Base-by-base conservation (phyloP, 1,284 basidiomycete genomes). In the Moniliella sp. region DNA sequence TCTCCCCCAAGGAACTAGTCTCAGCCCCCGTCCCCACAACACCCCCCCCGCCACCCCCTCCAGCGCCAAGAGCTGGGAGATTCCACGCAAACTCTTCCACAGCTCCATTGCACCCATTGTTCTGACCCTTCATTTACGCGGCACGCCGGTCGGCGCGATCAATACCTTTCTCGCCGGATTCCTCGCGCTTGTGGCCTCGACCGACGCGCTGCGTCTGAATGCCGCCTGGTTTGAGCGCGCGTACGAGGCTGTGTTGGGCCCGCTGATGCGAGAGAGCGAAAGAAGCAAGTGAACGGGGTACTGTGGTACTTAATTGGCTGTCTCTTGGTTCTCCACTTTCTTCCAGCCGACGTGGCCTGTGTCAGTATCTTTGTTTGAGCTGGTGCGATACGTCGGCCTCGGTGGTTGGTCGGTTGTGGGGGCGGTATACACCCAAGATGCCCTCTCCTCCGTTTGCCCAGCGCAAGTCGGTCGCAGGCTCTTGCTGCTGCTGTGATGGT, bases 251-350 rank as follows among this genome's bases (percentile, higher is more conserved):
- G 62, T 66, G 18, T 62, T 88, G 1, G 86, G 88, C 14, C 76
- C 80, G 54, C 69, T 97, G 34, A 94, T 97, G 88, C 72, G 84
- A 11, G 81, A 86, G 45, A 75, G 74, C 44, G 86, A 93, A 66
- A 76, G 66, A 75, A 76, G 34, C 46, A 48, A 26, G 52, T 62
- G 30, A 64, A 64, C 30, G 88, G 88, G 3, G 82, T 88, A 17
- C 74, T 93, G 28, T 94, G 82, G 80, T 97, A 94, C 61, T 75
- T 94, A 32, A 63, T 88, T 17, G 88, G 88, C 12, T 82, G 82
- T 45, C 73, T 84, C 42, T 72, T 76, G 50, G 78, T 75, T 18
- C 69, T 97, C 13, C 64, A 71, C 1, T 64, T 77, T 38, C 46
- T 54, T 43, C 50, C 44, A n/a, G 55, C 48, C 15, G 55, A 58